Base-by-base conservation (phyloP, 2,329 filamentous ascomycete species). In the Microcyclosporella mali region DNA sequence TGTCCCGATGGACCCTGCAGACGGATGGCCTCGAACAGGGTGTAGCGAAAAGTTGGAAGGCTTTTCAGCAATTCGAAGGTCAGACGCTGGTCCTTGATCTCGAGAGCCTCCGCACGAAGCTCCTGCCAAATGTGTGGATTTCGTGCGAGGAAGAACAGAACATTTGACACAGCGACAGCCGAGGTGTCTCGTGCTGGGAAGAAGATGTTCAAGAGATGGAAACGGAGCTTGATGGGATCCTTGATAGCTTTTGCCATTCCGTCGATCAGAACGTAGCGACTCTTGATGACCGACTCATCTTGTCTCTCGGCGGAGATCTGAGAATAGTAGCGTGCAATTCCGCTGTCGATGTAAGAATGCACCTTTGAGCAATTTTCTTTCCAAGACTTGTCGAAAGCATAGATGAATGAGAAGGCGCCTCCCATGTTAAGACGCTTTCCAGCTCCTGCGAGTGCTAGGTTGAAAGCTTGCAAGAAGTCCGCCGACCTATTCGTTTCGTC, bases 181-280 rank as follows among this genome's bases (percentile, higher is more conserved):
- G 31, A 27, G 12, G 39, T 41, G 31, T 41, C 39, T 9, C 39
- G 17, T 2, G 30, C 39, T 2, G 33, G 30, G 6, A 36, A 28
- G 39, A 41, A 33, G 11, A 41, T 35, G 19, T 36, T 41, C 31
- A 41, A 29, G 8, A 41, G 33, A 9, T 41, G 39, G 14, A 27
- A 41, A n/a, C 39, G 39, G 8, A 41, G 32, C 31, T 34, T 25
- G 7, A 35, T 16, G 9, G 39, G 31, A 19, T 41, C 39, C 15
- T 34, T 30, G 31, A 41, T 25, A 7, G 19, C 39, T 15, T 34
- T 25, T 17, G 19, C 31, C 17, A 41, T 35, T 6, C 14, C 39
- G 15, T 41, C 39, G 6, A 41, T 34, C n/a, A 41, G 30, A 27
- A 41, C 33, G n/a, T 41, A 41, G 15, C 19, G 31, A 2, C 21